phyloP scores from a whole-genome alignment of 129 eudicot genomes.

The Tagetes patula region DNA sequence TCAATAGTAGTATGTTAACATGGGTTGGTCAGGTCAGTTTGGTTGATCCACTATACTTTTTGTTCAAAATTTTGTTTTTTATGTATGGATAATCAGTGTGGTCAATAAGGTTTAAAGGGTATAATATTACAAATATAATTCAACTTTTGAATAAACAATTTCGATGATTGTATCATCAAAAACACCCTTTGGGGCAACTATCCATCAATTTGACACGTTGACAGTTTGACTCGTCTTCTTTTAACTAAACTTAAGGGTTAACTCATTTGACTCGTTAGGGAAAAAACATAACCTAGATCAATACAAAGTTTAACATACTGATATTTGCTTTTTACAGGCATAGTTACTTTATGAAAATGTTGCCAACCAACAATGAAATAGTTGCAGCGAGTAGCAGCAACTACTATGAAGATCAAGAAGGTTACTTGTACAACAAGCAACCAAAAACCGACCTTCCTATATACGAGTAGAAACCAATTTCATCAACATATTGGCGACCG shows the following conservation, averaged over 20 bases:
- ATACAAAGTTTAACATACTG: not conserved
- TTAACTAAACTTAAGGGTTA: not conserved
- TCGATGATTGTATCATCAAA: not conserved
- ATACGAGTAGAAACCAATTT: slow-evolving; percentile 35
- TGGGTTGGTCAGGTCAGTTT: not conserved
- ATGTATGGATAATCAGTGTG: not conserved
- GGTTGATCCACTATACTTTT: not conserved
- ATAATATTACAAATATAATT: not conserved
- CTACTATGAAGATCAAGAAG: slow-evolving; percentile 33
- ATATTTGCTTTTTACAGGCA: slow-evolving; percentile 56
- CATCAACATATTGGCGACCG: slow-evolving; percentile 14
- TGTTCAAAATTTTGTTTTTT: not conserved
- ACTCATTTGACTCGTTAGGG: not conserved
- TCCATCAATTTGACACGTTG: not conserved
- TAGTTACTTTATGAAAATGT: slow-evolving; percentile 88
- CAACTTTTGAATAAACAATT: not conserved
- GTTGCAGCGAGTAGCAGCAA: slow-evolving; percentile 46
- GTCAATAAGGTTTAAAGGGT: not conserved
- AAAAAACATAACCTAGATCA: not conserved
- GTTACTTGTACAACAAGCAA: slow-evolving; percentile 41
- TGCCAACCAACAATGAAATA: slow-evolving; percentile 35
- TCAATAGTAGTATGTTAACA: not conserved
- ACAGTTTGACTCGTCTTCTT: not conserved
- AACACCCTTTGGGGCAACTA: not conserved
- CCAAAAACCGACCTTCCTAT: slow-evolving; percentile 72